Evolutionary conservation across 768 basidiomycete genomes (phyloP).

Genomic region (Udeniomyces megalosporus): DNA sequence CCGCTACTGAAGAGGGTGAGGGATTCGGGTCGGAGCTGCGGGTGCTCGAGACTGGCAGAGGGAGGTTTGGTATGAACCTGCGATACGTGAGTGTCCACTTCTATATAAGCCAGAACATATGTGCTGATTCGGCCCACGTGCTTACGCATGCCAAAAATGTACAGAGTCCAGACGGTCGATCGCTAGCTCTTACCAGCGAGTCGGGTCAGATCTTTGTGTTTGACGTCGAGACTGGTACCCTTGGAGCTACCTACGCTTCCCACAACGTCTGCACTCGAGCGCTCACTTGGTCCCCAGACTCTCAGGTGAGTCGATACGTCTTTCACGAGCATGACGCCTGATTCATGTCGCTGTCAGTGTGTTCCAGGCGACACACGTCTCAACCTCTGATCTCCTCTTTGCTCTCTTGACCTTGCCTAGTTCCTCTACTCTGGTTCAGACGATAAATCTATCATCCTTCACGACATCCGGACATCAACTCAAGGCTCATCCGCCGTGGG

Average conservation of each 20-base stretch:
- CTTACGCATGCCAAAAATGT: too few species aligned
- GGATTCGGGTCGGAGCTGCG: slow-evolving; percentile 17
- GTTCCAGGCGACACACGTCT: background rate
- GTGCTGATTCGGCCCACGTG: too few species aligned
- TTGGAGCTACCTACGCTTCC: slow-evolving; percentile 58
- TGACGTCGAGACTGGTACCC: slow-evolving; percentile 51
- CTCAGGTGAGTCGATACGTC: too few species aligned
- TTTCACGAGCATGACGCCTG: too few species aligned
- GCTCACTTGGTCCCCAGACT: slow-evolving; percentile 76
- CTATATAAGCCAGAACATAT: too few species aligned
- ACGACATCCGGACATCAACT: slow-evolving; percentile 52
- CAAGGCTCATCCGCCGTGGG: slow-evolving; percentile 38
- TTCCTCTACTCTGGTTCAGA: slow-evolving; percentile 78
- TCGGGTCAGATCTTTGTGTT: slow-evolving; percentile 77
- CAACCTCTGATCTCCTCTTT: background rate
- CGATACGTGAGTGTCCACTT: slow-evolving; percentile 41
- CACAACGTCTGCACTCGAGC: slow-evolving; percentile 83
- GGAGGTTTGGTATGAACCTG: slow-evolving; percentile 29
- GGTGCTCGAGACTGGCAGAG: slow-evolving; percentile 27
- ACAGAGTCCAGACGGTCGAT: slow-evolving; percentile 76
- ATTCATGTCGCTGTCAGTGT: background rate
- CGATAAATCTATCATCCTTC: slow-evolving; percentile 75
- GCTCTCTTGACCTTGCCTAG: slow-evolving; percentile 31
- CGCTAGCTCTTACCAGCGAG: slow-evolving; percentile 66
- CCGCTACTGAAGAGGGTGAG: slow-evolving; percentile 12